Evolutionary conservation across 2,329 filamentous ascomycete genomes (phyloP), one percentile per base, ranked within the genome.

Genomic region (Samsoniella hepiali): DNA sequence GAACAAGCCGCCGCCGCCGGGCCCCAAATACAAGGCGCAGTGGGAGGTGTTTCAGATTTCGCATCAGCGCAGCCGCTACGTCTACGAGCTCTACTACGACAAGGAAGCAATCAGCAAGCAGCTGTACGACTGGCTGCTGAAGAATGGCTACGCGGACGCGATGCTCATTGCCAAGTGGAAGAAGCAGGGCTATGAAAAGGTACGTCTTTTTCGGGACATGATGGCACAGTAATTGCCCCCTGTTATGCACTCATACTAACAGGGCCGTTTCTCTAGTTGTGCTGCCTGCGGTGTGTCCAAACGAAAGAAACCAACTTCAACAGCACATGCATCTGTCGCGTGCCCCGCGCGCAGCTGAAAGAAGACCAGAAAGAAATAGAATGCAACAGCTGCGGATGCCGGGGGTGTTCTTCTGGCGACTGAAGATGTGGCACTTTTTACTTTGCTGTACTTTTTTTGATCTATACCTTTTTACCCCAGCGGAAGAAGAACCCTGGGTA

Each of bases 291-390:
- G 66, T 99, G 95, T 77, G 94, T 99, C 63, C 95, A 99, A 78
- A 97, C 95, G n/a, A 98, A 98, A 77, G 95, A 99, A 82, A 99
- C 95, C 36, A 99, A 99, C 77, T 99, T 98, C 81, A 95, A 94
- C 76, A 91, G 91, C 67, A 99, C 94, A 1, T 99, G 95, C 75
- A 95, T 99, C 72, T 99, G 95, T 76, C 91, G 95, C 58, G 94
- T 99, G 58, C 95, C 95, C 1, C 89, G 90, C 73, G 89, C 91
- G 38, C 87, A 96, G 75, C 78, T 99, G 73, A 97, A 97, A 77
- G 93, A 96, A 71, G 88, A 92, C 49, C 90, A 95, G 74, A 90
- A 65, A 36, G 63, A 91, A 44, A 88, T 98, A 38, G 90, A 98
- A 76, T 99, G 95, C 73, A 92, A 98, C 58, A 97, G 86, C 77